Evolutionary conservation across 495 filamentous ascomycete species (phyloP).

Genomic region (Paragyromitra xinjiangensis): DNA sequence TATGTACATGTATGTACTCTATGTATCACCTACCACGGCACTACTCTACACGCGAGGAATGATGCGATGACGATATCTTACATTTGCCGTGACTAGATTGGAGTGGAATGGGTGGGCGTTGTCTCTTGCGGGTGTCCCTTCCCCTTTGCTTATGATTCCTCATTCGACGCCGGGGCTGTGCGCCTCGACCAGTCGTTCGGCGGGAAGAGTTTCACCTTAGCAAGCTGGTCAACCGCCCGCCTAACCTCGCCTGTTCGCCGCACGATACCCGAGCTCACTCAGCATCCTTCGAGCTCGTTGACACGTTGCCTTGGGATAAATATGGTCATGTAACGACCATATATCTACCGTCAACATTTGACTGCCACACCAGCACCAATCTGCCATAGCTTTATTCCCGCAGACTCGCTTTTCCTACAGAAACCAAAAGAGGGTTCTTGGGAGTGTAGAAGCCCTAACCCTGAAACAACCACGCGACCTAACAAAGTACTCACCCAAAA

Average conservation of each 20-base stretch:
- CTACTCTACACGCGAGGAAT: constrained; percentile 41
- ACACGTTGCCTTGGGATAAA: constrained; percentile 49
- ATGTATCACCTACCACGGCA: constrained; percentile 25
- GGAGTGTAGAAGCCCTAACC: constrained; percentile 24
- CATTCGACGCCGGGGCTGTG: constrained; percentile 25
- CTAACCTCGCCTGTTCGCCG: constrained; percentile 46
- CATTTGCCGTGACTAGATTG: constrained; percentile 44
- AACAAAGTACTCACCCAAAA: not conserved
- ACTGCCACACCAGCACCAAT: constrained; percentile 18
- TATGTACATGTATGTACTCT: constrained; percentile 38
- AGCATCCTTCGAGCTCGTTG: constrained; percentile 39
- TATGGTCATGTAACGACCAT: not conserved
- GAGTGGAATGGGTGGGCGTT: constrained; percentile 10
- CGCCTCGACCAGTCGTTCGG: constrained; percentile 29
- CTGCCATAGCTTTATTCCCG: not conserved
- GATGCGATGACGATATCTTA: constrained; percentile 47
- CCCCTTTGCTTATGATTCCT: constrained; percentile 21
- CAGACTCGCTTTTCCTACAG: not conserved
- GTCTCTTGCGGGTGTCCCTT: constrained; percentile 42
- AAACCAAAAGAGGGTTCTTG: not conserved
- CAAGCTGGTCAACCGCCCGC: constrained; percentile 22
- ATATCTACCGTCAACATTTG: constrained; percentile 12
- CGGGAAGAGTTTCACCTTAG: constrained; percentile 42
- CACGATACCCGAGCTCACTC: constrained; percentile 47
- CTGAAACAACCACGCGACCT: not conserved